Base-by-base conservation (phyloP, 306 rosid genomes). In the Comarum palustre region DNA sequence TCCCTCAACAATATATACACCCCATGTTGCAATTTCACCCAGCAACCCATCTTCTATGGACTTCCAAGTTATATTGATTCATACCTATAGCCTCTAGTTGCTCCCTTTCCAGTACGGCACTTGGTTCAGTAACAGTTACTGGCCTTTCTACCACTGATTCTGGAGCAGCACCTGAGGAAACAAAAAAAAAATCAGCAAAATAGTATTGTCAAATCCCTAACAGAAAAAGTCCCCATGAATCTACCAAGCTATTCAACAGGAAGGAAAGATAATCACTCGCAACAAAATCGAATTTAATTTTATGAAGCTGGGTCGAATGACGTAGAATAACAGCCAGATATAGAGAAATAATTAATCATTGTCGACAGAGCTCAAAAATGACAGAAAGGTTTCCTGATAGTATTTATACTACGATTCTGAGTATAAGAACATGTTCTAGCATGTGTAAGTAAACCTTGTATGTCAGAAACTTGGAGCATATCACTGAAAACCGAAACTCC, bases 71-170 rank as follows among this genome's bases (percentile, higher is more conserved):
- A 70, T 43, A 57, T 4, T 51, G 76, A 34, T n/a, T 22, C 81
- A 57, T 83, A 93, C 97, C 98, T 75, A 87, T 76, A 59, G 93
- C 93, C 73, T 89, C 89, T 38, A 89, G 82, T 77, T 90, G 93
- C 63, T 4, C 79, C 50, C 85, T 86, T 79, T 82, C 77, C 73
- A 90, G 84, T 75, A 87, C 76, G 46, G 79, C 80, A 41, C 72
- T 74, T 16, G 86, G 71, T 62, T 89, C 63, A 73, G 82, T 78
- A 60, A 87, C 83, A 77, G 47, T 42, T 57, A 87, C 34, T 29
- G 92, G 89, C 80, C 83, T 84, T 64, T 82, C 74, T 17, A 77
- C 76, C 42, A 13, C 69, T 20, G 86, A 38, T 76, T 81, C 87
- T 19, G 60, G 68, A 68, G 45, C 77, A 19, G 74, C 81, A 78